Conservation (phyloP, 2,329 filamentous ascomycete species). For the Aspergillus tanneri region DNA sequence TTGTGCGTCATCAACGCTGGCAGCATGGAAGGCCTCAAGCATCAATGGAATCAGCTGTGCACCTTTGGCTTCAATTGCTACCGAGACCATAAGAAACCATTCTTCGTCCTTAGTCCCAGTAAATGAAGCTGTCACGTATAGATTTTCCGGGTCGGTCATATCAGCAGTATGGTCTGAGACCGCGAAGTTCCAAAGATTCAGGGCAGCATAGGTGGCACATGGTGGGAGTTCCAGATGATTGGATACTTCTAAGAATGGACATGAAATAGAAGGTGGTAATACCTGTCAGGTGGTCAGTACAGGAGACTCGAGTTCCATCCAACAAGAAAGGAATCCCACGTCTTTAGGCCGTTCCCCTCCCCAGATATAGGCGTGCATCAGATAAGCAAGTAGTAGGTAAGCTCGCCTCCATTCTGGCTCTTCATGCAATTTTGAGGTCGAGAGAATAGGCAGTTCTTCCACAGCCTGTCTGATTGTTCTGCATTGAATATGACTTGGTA, state of each 20-base stretch:
- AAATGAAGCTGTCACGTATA: conserved; percentile 36
- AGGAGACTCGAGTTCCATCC: not conserved
- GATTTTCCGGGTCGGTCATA: conserved; percentile 38
- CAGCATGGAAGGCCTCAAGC: conserved; percentile 49
- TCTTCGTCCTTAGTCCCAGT: conserved; percentile 43
- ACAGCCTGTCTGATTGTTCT: conserved; percentile 73
- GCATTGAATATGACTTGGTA: conserved; percentile 74
- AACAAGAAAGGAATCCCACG: conserved; percentile 43
- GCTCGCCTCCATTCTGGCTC: conserved; percentile 86
- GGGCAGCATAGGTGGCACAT: conserved; percentile 45
- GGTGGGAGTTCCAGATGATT: conserved; percentile 39
- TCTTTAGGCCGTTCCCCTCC: conserved; percentile 69
- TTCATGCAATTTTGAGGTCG: conserved; percentile 70
- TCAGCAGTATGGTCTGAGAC: conserved; percentile 24
- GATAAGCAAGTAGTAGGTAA: conserved; percentile 71
- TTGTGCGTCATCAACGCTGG: conserved; percentile 36
- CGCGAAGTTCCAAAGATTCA: conserved; percentile 44
- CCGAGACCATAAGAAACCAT: conserved; percentile 54
- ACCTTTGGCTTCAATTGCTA: conserved; percentile 54
- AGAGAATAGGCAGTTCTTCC: conserved; percentile 74
- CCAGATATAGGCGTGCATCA: conserved; percentile 83
- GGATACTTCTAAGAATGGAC: conserved; percentile 40
- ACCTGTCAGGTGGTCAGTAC: conserved; percentile 23
- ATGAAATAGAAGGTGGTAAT: conserved; percentile 38
- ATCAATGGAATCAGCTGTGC: conserved; percentile 29